Evolutionary conservation across 1,284 basidiomycete genomes (phyloP).

Genomic region (Ceratobasidium sp.): DNA sequence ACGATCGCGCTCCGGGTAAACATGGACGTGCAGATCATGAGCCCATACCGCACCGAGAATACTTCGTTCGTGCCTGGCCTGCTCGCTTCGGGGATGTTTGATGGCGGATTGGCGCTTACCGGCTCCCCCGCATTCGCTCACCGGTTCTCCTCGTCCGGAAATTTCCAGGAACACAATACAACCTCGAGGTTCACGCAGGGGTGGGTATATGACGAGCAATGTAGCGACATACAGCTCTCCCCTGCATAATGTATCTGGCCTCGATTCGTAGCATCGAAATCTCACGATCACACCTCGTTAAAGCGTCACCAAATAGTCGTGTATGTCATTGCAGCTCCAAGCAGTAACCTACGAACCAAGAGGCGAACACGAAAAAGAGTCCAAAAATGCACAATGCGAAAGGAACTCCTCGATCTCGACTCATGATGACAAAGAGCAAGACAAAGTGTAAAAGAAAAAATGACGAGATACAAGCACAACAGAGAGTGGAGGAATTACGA

Average conservation of each 20-base stretch:
- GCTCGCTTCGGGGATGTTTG: constrained; percentile 23
- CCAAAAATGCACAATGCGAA: constrained; percentile 22
- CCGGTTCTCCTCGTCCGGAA: background rate
- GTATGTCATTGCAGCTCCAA: constrained; percentile 20
- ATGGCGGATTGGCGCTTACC: background rate
- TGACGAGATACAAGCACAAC: constrained; percentile 45
- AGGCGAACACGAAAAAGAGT: constrained; percentile 22
- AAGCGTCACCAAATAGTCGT: constrained; percentile 26
- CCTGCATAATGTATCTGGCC: background rate
- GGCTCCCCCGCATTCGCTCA: background rate
- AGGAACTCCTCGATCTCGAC: constrained; percentile 2
- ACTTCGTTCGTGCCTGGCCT: background rate
- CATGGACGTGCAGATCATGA: constrained; percentile 10
- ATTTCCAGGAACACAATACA: background rate
- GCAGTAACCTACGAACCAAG: constrained; percentile 14
- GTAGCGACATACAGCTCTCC: background rate
- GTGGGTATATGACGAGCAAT: background rate
- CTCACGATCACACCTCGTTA: constrained; percentile 9
- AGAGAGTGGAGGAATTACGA: constrained; percentile 36
- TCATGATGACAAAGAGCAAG: background rate
- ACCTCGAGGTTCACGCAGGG: background rate
- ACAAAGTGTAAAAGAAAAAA: constrained; percentile 11
- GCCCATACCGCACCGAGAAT: background rate
- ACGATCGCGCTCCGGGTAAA: background rate
- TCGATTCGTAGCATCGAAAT: background rate